These are phyloP conservation scores for Cladophialophora psammophila DNA, from an alignment of 2,329 filamentous ascomycete species.

Conservation along the genomic window DNA sequence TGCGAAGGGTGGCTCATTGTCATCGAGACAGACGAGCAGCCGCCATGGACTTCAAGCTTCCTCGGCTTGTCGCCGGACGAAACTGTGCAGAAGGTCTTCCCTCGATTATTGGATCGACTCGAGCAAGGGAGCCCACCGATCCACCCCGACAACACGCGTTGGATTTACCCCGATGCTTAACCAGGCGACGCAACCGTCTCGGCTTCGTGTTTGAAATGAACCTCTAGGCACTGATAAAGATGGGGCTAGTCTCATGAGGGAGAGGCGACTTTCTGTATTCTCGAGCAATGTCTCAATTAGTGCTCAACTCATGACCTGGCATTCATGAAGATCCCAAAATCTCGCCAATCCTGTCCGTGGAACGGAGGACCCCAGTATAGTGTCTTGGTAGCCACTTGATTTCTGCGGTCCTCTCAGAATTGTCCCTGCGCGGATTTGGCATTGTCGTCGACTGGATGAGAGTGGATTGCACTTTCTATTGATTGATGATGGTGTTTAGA, in stretches of 20 bases:
- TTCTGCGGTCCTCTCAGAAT: background rate
- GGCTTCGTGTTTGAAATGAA: background rate
- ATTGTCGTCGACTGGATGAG: background rate
- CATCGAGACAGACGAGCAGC: background rate
- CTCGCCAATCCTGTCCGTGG: too few relatives aligned
- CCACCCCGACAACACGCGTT: background rate
- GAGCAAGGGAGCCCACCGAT: background rate
- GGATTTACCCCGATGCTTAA: background rate
- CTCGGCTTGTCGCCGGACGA: background rate
- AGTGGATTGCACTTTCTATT: background rate
- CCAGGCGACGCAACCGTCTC: background rate
- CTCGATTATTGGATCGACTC: background rate
- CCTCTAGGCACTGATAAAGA: background rate
- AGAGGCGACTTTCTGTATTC: too few relatives aligned
- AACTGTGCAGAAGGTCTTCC: background rate
- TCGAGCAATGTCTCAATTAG: too few relatives aligned
- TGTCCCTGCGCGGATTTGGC: background rate
- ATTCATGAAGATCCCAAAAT: background rate
- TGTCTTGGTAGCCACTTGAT: background rate
- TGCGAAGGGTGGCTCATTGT: background rate
- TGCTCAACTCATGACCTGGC: background rate
- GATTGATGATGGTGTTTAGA: background rate
- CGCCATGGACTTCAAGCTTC: background rate
- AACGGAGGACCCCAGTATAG: background rate
- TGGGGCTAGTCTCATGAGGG: too few relatives aligned